Evolutionary conservation across 176 grass and related monocot genomes (phyloP).

Genomic region (Dendrocalamus sinicus): DNA sequence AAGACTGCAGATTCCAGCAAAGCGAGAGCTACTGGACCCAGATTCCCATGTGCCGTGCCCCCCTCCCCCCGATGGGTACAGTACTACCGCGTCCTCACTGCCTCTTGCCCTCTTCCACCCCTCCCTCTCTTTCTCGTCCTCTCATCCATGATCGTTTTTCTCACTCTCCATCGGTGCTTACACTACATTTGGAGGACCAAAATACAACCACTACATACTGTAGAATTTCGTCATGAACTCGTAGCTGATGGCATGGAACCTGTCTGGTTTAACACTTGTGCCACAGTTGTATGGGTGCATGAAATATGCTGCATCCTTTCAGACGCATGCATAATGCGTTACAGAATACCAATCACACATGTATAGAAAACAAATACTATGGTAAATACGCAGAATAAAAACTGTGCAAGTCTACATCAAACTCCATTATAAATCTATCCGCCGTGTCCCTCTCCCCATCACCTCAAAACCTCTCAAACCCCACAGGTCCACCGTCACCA

Average conservation of each 20-base stretch:
- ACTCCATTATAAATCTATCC: slow-evolving; percentile 52
- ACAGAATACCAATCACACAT: not conserved
- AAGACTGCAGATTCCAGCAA: slow-evolving; percentile 55
- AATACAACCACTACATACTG: not conserved
- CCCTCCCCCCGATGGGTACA: slow-evolving; percentile 24
- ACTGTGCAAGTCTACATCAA: slow-evolving; percentile 12
- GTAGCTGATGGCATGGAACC: not conserved
- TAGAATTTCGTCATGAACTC: not conserved
- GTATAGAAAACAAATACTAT: not conserved
- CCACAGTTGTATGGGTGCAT: not conserved
- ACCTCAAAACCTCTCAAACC: slow-evolving; percentile 44
- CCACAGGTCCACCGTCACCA: slow-evolving; percentile 46
- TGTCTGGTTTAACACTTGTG: not conserved
- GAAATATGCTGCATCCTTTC: not conserved
- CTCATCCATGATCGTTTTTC: not conserved
- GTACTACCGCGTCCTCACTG: slow-evolving; percentile 20
- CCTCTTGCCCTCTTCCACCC: not conserved
- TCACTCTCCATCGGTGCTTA: not conserved
- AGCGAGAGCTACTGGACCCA: slow-evolving; percentile 52
- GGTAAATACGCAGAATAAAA: slow-evolving; percentile 18
- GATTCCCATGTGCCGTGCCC: slow-evolving; percentile 63
- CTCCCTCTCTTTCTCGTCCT: not conserved
- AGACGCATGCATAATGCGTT: not conserved
- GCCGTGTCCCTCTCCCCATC: slow-evolving; percentile 41
- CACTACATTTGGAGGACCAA: not conserved